These are phyloP conservation scores for Aspergillus conjunctus DNA, from an alignment of 495 filamentous ascomycete species.

Conservation along the genomic window DNA sequence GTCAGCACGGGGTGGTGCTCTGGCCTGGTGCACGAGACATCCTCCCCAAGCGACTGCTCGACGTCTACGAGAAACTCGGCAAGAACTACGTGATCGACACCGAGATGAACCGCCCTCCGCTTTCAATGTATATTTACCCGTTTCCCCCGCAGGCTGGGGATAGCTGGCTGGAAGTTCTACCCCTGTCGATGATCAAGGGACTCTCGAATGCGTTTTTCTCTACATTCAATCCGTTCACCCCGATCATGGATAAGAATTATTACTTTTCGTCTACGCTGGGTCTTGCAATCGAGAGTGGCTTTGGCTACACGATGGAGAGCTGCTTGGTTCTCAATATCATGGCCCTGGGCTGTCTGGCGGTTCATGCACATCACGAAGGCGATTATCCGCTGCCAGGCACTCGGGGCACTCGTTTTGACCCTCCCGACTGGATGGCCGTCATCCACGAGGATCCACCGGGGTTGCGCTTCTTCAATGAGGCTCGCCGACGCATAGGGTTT, in stretches of 20 bases:
- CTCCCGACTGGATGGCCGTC: constrained; percentile 48
- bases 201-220: constrained; percentile 49
- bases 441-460: constrained; percentile 46
- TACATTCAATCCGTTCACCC: constrained; percentile 49
- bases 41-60: constrained; percentile 40
- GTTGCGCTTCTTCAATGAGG: constrained; percentile 50
- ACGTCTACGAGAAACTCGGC: constrained; percentile 41
- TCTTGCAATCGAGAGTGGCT: constrained; percentile 45
- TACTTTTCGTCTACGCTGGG: constrained; percentile 50
- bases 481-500: constrained; percentile 50
- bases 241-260: constrained; percentile 52
- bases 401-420: constrained; percentile 39
- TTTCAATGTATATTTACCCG: constrained; percentile 46
- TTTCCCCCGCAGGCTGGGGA: constrained; percentile 43
- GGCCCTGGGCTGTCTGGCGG: constrained; percentile 47
- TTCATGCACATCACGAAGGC: constrained; percentile 47
- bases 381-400: constrained; percentile 47
- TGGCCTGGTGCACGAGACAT: constrained; percentile 47
- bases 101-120: constrained; percentile 41
- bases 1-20: constrained; percentile 50
- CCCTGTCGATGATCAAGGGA: constrained; percentile 46
- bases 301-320: constrained; percentile 49
- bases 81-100: constrained; percentile 52
- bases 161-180: constrained; percentile 45
- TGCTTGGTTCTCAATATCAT: constrained; percentile 49